Percentiles rank a stretch among this genome's conserved stretches.
Evolutionary conservation across 495 filamentous ascomycete species (phyloP).

Genomic region (Penicillium maclennaniae): DNA sequence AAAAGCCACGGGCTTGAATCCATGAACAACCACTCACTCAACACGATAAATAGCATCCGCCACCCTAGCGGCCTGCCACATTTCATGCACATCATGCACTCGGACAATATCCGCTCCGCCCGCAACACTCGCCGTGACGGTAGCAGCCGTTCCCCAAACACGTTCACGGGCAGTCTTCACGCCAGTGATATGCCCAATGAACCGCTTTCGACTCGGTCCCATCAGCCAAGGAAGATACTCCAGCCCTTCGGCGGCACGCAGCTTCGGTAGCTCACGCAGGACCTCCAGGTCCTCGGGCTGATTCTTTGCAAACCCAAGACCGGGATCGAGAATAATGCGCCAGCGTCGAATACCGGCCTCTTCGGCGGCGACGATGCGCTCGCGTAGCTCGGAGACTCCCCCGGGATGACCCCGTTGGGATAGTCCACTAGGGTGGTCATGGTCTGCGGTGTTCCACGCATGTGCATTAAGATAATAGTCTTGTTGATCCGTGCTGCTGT

Average conservation of each 20-base stretch:
- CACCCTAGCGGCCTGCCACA: conserved; percentile 83
- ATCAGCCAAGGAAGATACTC: conserved; percentile 82
- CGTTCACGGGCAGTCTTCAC: conserved; percentile 64
- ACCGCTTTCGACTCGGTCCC: conserved; percentile 85
- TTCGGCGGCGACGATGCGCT: conserved; percentile 71
- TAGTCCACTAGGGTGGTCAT: conserved; percentile 73
- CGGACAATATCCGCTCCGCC: conserved; percentile 94
- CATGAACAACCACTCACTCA: conserved; percentile 11
- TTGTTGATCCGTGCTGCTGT: conserved; percentile 77
- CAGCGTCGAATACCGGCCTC: conserved; percentile 80
- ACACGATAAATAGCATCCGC: conserved; percentile 83
- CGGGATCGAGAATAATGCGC: conserved; percentile 93
- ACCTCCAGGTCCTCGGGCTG: conserved; percentile 76
- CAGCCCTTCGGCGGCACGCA: conserved; percentile 62
- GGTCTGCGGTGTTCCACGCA: conserved; percentile 81
- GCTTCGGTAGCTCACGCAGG: conserved; percentile 58
- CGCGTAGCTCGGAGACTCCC: conserved; percentile 61
- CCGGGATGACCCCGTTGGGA: conserved; percentile 67
- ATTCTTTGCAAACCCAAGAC: conserved; percentile 88
- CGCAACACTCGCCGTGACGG: conserved; percentile 79
- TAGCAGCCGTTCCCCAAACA: conserved; percentile 82
- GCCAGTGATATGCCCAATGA: conserved; percentile 79
- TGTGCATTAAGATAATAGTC: conserved; percentile 89
- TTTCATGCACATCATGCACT: conserved; percentile 91
- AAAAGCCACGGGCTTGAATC: not conserved